phyloP scores from a whole-genome alignment of 805 yeast genomes.

The Candida chilensis region DNA sequence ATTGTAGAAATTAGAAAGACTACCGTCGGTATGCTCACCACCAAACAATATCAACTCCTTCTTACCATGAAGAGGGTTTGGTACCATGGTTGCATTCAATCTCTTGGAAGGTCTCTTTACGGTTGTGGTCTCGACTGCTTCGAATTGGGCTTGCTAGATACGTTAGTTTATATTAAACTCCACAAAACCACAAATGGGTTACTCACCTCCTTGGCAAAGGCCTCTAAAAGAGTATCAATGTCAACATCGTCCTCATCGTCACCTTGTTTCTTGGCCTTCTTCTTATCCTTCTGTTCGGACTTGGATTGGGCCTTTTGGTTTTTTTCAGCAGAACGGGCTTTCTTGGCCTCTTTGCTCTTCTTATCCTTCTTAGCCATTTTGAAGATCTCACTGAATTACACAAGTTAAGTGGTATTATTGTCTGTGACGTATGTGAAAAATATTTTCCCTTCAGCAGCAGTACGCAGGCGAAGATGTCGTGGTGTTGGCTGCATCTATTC shows the following conservation, averaged over 20 bases:
- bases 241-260: constrained; percentile 82
- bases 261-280: constrained; percentile 62
- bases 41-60: constrained; percentile 81
- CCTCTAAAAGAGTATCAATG: constrained; percentile 73
- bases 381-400: too few species aligned
- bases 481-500: too few species aligned
- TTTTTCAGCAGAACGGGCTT: constrained; percentile 81
- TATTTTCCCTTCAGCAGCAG: too few species aligned
- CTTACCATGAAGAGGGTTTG: constrained; percentile 68
- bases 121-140: constrained; percentile 55
- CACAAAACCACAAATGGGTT: too few species aligned
- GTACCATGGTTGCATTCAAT: constrained; percentile 65
- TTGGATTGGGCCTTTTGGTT: constrained; percentile 67
- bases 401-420: too few species aligned
- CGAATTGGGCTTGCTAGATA: constrained; percentile 55
- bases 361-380: constrained; percentile 88
- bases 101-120: constrained; percentile 58
- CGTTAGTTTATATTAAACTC: neutral
- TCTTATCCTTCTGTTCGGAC: constrained; percentile 67
- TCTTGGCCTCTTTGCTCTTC: constrained; percentile 84
- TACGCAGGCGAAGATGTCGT: too few species aligned
- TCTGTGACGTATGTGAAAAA: too few species aligned
- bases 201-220: constrained; percentile 50
- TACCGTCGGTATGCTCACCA: constrained; percentile 61
- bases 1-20: constrained; percentile 64